A percentile compares a stretch with the other conserved stretches of the same genome.
These are phyloP conservation scores for Myriangium duriaei DNA, from an alignment of 2,329 filamentous ascomycete genomes.

Conservation along the genomic window DNA sequence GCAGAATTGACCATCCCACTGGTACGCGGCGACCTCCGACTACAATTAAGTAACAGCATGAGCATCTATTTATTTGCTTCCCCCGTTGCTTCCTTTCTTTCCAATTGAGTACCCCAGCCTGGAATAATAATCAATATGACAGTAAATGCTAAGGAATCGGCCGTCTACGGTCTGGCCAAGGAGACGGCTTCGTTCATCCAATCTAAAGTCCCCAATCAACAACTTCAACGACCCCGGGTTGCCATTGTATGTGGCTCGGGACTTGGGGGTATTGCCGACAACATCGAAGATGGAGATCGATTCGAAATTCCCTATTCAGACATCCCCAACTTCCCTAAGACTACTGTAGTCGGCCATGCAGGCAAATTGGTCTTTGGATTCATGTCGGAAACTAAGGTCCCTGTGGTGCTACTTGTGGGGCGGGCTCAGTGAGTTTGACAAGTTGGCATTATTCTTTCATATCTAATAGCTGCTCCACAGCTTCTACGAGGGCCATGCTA, in stretches of 20 bases:
- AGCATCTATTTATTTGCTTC: no score
- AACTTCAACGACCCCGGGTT: slow-evolving; percentile 41
- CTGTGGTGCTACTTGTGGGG: slow-evolving; percentile 51
- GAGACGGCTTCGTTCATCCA: slow-evolving; percentile 41
- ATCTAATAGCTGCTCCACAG: slow-evolving; percentile 25
- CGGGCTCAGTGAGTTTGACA: slow-evolving; percentile 46
- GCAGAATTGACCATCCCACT: background rate
- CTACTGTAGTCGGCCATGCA: slow-evolving; percentile 46
- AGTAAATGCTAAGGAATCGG: slow-evolving; percentile 1
- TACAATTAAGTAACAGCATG: no score
- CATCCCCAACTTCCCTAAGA: slow-evolving; percentile 49
- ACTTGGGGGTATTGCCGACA: slow-evolving; percentile 47
- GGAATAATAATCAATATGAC: background rate
- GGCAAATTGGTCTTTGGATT: slow-evolving; percentile 53
- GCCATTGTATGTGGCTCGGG: slow-evolving; percentile 55
- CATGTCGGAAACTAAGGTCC: slow-evolving; percentile 39
- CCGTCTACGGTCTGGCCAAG: slow-evolving; percentile 30
- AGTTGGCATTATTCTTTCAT: no score
- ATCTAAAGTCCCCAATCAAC: slow-evolving; percentile 33
- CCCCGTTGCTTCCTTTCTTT: no score
- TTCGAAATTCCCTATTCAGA: slow-evolving; percentile 44
- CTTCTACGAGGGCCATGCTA: slow-evolving; percentile 56
- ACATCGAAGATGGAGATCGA: slow-evolving; percentile 37
- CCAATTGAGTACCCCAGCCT: background rate
- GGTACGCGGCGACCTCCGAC: background rate